Base-by-base conservation (phyloP, 139 green algal genomes). In the Pseudopediastrum boryanum region DNA sequence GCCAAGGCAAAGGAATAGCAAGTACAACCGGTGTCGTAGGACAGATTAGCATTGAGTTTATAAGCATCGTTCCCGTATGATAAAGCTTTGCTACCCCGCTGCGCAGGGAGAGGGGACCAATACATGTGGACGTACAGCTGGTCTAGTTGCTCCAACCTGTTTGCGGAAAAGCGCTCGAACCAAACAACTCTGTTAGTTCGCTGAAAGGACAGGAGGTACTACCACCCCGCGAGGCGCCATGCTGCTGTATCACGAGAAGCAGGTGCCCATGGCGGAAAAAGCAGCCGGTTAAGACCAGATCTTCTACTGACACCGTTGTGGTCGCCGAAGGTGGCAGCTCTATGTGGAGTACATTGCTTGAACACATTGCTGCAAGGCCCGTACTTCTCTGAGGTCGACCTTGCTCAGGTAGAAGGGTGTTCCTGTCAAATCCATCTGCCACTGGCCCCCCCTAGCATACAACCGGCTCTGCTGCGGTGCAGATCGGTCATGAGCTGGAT, bases 331-430 rank as follows among this genome's bases (percentile, higher is more conserved):
- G 78, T 83, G 31, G 85, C 83, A 19, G 83, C 89, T 1, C 83
- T 98, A 0, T 98, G 94, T 64, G 94, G 90, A 2, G 90, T 98
- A 0, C 94, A 97, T 78, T 89, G 80, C 67, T 36, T 97, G 9
- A 97, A 97, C 83, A 90, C 87, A 16, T 79, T 97, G 0, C 81
- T 95, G 38, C 79, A 84, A 61, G 94, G 89, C 0, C 89, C 90
- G 2, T 89, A 84, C 58, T 97, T 98, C 64, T 85, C 48, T n/a
- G 94, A 91, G 63, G 66, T 92, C 1, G 92, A 95, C 56, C 61
- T 93, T 13, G 84, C 85, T 12, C 75, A 84, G 75, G 81, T 86
- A 48, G 29, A 50, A 4, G 70, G 67, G 29, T 62, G 8, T 31
- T 2, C 23, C 59, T 44, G 59, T 19, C 29, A 44, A 36, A 66